These are phyloP conservation scores for Termitomyces sp. DNA, from an alignment of 1,284 basidiomycete genomes.

Conservation along the genomic window DNA sequence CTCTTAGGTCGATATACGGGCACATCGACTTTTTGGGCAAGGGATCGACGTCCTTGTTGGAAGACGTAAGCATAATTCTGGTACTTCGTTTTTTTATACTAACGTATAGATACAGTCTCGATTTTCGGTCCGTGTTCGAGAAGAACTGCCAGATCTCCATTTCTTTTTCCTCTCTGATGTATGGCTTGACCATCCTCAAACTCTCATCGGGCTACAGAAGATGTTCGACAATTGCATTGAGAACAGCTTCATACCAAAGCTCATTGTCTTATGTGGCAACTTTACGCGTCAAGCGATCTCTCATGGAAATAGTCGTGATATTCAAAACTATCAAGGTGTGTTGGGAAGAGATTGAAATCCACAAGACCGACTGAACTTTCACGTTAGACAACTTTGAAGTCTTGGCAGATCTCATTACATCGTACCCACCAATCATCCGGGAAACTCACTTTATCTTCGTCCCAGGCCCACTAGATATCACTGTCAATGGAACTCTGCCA, in stretches of 20 bases:
- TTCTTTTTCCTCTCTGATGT: slow-evolving; percentile 96
- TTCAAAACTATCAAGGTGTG: slow-evolving; percentile 81
- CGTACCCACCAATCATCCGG: slow-evolving; percentile 74
- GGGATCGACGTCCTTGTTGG: slow-evolving; percentile 86
- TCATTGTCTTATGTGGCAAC: slow-evolving; percentile 93
- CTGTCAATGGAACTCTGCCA: slow-evolving; percentile 73
- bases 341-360: background rate
- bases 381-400: slow-evolving; percentile 81
- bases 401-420: slow-evolving; percentile 79
- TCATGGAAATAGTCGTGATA: slow-evolving; percentile 72
- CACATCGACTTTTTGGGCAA: slow-evolving; percentile 94
- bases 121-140: slow-evolving; percentile 53
- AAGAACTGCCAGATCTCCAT: slow-evolving; percentile 71
- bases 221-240: slow-evolving; percentile 93
- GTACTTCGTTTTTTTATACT: background rate
- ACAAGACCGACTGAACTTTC: background rate
- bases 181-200: slow-evolving; percentile 88
- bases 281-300: slow-evolving; percentile 82
- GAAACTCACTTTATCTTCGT: slow-evolving; percentile 90
- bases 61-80: slow-evolving; percentile 64
- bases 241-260: slow-evolving; percentile 78
- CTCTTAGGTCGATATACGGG: slow-evolving; percentile 76
- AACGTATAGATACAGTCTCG: slow-evolving; percentile 39
- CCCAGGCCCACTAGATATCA: slow-evolving; percentile 89
- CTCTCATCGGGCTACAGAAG: slow-evolving; percentile 72